Evolutionary conservation across 1,284 basidiomycete genomes (phyloP).

Genomic region (Cryptococcus floricola): DNA sequence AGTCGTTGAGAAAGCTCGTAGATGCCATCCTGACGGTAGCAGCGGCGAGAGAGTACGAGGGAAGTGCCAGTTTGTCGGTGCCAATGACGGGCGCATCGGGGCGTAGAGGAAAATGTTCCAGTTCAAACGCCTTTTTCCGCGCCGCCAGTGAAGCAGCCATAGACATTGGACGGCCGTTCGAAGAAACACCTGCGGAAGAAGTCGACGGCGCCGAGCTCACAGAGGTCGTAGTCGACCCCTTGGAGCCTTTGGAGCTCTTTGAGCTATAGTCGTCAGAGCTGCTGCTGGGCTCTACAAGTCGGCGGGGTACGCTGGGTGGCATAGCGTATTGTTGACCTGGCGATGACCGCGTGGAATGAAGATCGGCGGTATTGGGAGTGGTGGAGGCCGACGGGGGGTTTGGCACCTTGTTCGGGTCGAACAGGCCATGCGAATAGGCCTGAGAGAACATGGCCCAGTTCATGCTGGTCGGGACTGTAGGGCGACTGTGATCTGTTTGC

Average conservation of each 20-base stretch:
- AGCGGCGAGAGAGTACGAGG: conserved; percentile 56
- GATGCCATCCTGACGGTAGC: conserved; percentile 77
- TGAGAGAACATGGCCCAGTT: conserved; percentile 68
- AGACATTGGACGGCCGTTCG: conserved; percentile 8
- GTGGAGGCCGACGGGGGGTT: conserved; percentile 54
- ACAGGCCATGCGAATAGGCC: conserved; percentile 70
- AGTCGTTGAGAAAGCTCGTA: conserved; percentile 32
- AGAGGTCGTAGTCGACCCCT: conserved; percentile 16
- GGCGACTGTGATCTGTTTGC: not conserved
- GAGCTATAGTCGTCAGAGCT: conserved; percentile 12
- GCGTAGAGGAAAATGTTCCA: conserved; percentile 17
- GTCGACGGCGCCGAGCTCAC: conserved; percentile 22
- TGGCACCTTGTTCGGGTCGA: conserved; percentile 74
- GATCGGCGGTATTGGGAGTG: conserved; percentile 9
- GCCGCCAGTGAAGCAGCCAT: conserved; percentile 20
- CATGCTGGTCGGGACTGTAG: conserved; percentile 4
- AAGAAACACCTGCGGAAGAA: conserved; percentile 2
- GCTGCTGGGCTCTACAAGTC: not conserved
- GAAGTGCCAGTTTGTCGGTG: conserved; percentile 30
- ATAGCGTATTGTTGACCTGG: conserved; percentile 19
- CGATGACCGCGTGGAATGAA: conserved; percentile 23
- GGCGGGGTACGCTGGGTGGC: not conserved
- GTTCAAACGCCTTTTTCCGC: conserved; percentile 23
- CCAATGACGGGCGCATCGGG: not conserved
- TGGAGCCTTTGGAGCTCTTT: conserved; percentile 13